Conservation (phyloP, 2,329 filamentous ascomycete species). For the Aureobasidium sp. region DNA sequence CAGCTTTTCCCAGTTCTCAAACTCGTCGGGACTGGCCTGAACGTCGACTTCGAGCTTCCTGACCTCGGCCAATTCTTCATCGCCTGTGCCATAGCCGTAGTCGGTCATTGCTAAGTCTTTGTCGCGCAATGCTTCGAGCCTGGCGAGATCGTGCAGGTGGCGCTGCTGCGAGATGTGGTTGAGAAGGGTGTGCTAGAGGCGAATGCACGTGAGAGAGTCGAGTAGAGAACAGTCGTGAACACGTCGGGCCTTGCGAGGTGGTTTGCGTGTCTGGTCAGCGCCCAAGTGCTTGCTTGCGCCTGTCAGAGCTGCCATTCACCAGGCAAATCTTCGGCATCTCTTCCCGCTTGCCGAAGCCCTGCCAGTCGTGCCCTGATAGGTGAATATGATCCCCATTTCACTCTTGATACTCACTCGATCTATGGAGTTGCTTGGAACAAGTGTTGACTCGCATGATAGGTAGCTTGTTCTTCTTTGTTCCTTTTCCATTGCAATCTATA, state of each 20-base stretch:
- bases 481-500: too few species aligned
- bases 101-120: conserved; percentile 53
- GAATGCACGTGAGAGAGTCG: background rate
- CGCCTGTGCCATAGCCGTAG: conserved; percentile 64
- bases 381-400: too few species aligned
- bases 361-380: background rate
- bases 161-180: background rate
- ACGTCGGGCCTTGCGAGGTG: background rate
- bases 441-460: too few species aligned
- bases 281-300: background rate
- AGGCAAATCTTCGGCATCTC: background rate
- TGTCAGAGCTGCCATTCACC: too few species aligned
- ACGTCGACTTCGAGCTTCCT: conserved; percentile 71
- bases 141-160: background rate
- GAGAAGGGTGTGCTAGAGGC: background rate
- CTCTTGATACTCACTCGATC: background rate
- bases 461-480: too few species aligned
- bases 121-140: background rate
- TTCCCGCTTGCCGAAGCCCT: background rate
- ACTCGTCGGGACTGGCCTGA: conserved; percentile 79
- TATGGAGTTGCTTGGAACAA: too few species aligned
- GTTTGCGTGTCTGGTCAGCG: background rate
- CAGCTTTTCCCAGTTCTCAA: conserved; percentile 91
- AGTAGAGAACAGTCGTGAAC: background rate
- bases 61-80: conserved; percentile 77